Conservation (phyloP, 2,329 filamentous ascomycete species). For the Colletotrichum viniferum region DNA sequence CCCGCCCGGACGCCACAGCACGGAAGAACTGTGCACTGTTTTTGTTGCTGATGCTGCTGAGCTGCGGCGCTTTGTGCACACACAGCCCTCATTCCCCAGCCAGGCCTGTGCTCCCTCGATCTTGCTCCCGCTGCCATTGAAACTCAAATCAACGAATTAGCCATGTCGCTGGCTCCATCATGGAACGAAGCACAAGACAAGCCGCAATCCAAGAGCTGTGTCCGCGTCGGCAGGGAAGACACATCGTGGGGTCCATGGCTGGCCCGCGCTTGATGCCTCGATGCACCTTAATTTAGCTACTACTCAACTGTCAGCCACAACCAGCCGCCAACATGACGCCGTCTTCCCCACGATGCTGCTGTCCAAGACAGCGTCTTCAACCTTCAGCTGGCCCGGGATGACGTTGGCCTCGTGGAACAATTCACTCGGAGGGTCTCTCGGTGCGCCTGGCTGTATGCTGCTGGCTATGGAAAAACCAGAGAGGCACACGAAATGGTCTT, state of each 20-base stretch:
- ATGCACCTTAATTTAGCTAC: constrained; percentile 8
- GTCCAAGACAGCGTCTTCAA: not conserved
- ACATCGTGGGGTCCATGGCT: not conserved
- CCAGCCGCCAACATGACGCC: constrained; percentile 16
- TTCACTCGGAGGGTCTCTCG: not conserved
- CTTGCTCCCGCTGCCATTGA: not conserved
- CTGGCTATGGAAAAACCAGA: not conserved
- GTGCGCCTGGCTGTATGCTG: not conserved
- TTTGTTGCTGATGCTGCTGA: not conserved
- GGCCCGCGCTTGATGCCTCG: not conserved
- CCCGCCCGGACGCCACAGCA: not conserved
- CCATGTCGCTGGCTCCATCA: not conserved
- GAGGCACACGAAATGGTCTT: not conserved
- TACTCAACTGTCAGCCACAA: constrained; percentile 12
- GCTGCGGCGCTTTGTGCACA: not conserved
- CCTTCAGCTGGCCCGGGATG: constrained; percentile 12
- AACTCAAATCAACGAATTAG: not conserved
- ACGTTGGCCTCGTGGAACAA: not conserved
- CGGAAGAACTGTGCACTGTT: not conserved
- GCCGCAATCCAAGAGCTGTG: not conserved
- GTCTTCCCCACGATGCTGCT: not conserved
- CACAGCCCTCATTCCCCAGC: not conserved
- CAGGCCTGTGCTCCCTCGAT: not conserved
- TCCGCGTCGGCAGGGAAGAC: not conserved
- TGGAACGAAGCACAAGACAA: constrained; percentile 6